A percentile compares a stretch with the other conserved stretches of the same genome.
phyloP scores from a whole-genome alignment of 148 eudicot species.

The Agrostemma githago region DNA sequence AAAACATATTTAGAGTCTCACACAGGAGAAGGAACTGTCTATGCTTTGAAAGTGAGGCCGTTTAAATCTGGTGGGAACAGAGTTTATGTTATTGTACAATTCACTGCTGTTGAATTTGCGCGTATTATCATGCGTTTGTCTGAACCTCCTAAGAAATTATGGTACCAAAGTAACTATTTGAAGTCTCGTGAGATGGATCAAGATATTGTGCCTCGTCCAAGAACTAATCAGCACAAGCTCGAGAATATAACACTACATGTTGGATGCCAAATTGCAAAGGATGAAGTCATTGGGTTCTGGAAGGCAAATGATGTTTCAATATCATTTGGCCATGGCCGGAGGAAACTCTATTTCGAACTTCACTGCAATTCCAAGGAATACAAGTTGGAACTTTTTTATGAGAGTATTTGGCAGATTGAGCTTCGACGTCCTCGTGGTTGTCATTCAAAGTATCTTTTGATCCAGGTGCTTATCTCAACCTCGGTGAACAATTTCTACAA shows the following conservation, averaged over 20 bases:
- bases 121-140: slow-evolving; percentile 17
- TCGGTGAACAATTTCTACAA: neutral
- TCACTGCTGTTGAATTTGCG: slow-evolving; percentile 23
- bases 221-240: slow-evolving; percentile 22
- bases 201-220: slow-evolving; percentile 45
- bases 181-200: slow-evolving; percentile 28
- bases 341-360: slow-evolving; percentile 28
- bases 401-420: slow-evolving; percentile 51
- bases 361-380: slow-evolving; percentile 12
- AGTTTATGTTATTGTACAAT: slow-evolving; percentile 36
- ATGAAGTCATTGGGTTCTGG: slow-evolving; percentile 32
- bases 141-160: slow-evolving; percentile 17
- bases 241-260: slow-evolving; percentile 27
- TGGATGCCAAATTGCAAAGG: slow-evolving; percentile 42
- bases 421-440: slow-evolving; percentile 32
- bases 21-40: slow-evolving; percentile 32
- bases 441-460: slow-evolving; percentile 36
- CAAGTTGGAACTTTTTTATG: slow-evolving; percentile 47
- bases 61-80: slow-evolving; percentile 32
- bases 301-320: slow-evolving; percentile 19
- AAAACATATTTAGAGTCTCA: slow-evolving; percentile 27
- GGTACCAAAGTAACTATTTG: slow-evolving; percentile 34
- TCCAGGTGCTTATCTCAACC: slow-evolving; percentile 39
- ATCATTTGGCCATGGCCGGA: slow-evolving; percentile 31
- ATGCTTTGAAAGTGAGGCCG: slow-evolving; percentile 36